phyloP scores from a whole-genome alignment of 345 rosid species.

The Corchorus capsularis region DNA sequence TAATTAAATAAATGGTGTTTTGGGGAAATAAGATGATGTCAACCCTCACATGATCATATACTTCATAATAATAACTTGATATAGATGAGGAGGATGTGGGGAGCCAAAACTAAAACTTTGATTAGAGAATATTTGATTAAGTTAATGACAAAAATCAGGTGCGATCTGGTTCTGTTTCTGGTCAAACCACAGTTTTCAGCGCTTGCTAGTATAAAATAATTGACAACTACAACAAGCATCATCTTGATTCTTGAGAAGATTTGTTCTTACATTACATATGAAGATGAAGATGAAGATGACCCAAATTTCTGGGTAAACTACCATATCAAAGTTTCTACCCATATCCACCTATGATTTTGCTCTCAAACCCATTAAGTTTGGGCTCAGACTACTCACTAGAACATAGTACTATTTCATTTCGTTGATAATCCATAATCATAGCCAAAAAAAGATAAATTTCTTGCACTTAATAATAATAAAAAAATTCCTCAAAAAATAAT shows the following conservation, averaged over 20 bases:
- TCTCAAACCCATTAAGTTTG: background rate
- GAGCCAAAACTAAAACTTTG: background rate
- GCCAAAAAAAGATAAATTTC: no score
- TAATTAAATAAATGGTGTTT: no score
- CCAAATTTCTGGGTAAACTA: background rate
- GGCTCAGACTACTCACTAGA: background rate
- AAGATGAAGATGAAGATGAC: background rate
- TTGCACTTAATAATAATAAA: no score
- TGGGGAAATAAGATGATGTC: background rate
- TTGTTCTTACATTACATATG: background rate
- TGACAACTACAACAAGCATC: background rate
- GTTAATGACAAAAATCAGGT: background rate
- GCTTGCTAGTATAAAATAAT: background rate
- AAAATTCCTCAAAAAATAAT: no score
- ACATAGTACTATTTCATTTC: no score
- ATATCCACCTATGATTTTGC: background rate
- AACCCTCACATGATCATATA: background rate
- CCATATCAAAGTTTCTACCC: background rate
- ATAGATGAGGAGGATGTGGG: background rate
- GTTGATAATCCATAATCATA: no score
- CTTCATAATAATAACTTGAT: no score
- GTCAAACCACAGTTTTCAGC: constrained; percentile 3
- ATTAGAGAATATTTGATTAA: background rate
- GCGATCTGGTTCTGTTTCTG: background rate
- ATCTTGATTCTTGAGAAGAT: background rate